These are phyloP conservation scores for Curvularia lunata DNA, from an alignment of 2,329 filamentous ascomycete species.

Conservation along the genomic window DNA sequence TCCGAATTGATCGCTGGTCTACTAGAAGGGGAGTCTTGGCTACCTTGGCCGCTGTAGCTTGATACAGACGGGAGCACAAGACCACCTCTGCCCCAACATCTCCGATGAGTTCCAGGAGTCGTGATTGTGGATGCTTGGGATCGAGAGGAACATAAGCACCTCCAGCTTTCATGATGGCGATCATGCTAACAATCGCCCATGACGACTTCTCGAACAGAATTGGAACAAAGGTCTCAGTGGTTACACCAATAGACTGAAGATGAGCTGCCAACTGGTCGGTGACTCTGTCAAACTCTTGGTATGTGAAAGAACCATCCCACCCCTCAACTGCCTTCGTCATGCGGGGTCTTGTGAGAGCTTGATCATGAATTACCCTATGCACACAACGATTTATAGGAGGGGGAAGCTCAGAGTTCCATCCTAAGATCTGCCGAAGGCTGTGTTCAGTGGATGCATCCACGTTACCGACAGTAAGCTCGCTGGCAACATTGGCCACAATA, in stretches of 20 bases:
- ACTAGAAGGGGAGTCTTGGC: conserved; percentile 31
- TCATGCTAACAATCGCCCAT: conserved; percentile 43
- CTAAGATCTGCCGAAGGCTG: conserved; percentile 33
- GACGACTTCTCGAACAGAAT: conserved; percentile 48
- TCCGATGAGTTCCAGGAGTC: conserved; percentile 45
- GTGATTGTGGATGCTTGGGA: conserved; percentile 44
- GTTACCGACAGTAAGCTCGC: conserved; percentile 31
- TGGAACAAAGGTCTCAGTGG: conserved; percentile 42
- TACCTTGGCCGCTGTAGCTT: conserved; percentile 31
- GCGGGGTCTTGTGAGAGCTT: conserved; percentile 37
- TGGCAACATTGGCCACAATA: conserved; percentile 25
- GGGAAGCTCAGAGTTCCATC: conserved; percentile 40
- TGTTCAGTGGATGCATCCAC: conserved; percentile 32
- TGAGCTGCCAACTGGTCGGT: conserved; percentile 36
- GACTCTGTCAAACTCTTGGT: conserved; percentile 42
- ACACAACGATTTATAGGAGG: conserved; percentile 35
- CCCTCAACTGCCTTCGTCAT: conserved; percentile 40
- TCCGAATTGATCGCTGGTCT: conserved; percentile 52
- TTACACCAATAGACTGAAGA: conserved; percentile 35
- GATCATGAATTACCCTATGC: conserved; percentile 40
- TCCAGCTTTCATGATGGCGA: conserved; percentile 49
- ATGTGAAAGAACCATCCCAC: conserved; percentile 41
- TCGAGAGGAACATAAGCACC: conserved; percentile 49
- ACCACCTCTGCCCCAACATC: conserved; percentile 41
- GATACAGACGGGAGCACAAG: conserved; percentile 34